phyloP scores from a whole-genome alignment of 108 stramenopile genomes.

The Cyclotella atomus region DNA sequence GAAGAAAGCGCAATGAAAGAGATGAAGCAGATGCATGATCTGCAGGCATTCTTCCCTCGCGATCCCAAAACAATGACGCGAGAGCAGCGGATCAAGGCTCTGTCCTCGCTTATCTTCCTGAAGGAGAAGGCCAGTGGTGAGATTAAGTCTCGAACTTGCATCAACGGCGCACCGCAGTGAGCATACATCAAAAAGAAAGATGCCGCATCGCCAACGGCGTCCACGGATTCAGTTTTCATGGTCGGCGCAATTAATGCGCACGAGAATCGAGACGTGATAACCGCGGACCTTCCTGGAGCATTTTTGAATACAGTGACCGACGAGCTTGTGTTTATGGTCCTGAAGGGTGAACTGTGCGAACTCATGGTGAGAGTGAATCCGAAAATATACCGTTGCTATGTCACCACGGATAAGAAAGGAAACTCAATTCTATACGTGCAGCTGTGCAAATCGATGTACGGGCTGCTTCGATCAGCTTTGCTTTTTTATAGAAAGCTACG shows the following conservation, averaged over 20 bases:
- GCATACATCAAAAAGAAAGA: slow-evolving; percentile 9
- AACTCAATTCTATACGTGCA: slow-evolving; percentile 7
- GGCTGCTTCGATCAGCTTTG: background rate
- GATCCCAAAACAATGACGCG: slow-evolving; percentile 7
- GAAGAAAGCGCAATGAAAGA: slow-evolving; percentile 18
- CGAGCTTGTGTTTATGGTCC: slow-evolving; percentile 26
- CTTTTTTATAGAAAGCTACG: slow-evolving; percentile 1
- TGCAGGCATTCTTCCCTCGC: slow-evolving; percentile 29
- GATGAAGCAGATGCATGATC: slow-evolving; percentile 35
- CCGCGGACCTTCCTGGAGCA: slow-evolving; percentile 52
- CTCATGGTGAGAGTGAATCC: slow-evolving; percentile 28
- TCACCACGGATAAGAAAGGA: slow-evolving; percentile 2
- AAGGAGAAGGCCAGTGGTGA: slow-evolving; percentile 44
- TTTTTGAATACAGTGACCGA: slow-evolving; percentile 55
- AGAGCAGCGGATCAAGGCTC: slow-evolving; percentile 27
- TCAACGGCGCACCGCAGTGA: slow-evolving; percentile 29
- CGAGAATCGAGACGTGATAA: slow-evolving; percentile 41
- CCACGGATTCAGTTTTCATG: slow-evolving; percentile 4
- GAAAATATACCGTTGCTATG: slow-evolving; percentile 23
- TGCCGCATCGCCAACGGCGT: background rate
- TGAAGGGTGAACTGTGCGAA: slow-evolving; percentile 28
- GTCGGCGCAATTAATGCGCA: background rate
- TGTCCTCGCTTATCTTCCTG: slow-evolving; percentile 53
- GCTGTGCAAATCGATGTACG: slow-evolving; percentile 8
- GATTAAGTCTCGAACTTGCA: slow-evolving; percentile 46